These are phyloP conservation scores for Passiflora organensis DNA, from an alignment of 345 rosid genomes.

Conservation along the genomic window DNA sequence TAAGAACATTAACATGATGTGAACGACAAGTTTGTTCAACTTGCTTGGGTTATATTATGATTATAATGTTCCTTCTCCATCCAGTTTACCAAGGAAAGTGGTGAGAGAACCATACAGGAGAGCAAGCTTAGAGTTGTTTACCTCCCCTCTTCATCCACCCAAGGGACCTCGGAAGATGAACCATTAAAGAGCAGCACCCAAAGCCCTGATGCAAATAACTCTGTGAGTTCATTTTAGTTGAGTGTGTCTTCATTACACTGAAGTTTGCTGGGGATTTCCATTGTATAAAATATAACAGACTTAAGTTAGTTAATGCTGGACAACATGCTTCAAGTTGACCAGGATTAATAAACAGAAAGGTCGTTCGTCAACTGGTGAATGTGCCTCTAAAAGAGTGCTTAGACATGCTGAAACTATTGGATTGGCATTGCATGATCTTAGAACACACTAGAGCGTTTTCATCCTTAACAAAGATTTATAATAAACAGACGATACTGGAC, in stretches of 20 bases:
- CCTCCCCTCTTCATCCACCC: constrained; percentile 44
- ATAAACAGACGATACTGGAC: no score
- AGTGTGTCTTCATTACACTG: neutral
- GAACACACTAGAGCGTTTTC: no score
- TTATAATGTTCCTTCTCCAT: constrained; percentile 8
- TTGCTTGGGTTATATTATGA: constrained; percentile 3
- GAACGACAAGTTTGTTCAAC: neutral
- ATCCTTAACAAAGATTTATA: no score
- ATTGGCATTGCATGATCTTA: no score
- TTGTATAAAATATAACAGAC: neutral
- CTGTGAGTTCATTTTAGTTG: constrained; percentile 47
- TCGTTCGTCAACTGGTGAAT: neutral
- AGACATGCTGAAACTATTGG: no score
- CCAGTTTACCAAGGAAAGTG: constrained; percentile 71
- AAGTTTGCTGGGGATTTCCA: neutral
- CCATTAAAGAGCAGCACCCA: constrained; percentile 35
- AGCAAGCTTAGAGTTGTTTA: constrained; percentile 81
- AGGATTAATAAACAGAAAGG: neutral
- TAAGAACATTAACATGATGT: constrained; percentile 30
- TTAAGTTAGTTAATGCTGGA: neutral
- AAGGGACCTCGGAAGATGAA: constrained; percentile 49
- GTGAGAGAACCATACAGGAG: constrained; percentile 61
- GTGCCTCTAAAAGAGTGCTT: no score
- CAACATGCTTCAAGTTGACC: neutral
- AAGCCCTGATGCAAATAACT: constrained; percentile 42